Percentiles rank a stretch among this genome's conserved stretches.
Conservation (phyloP, 805 yeast genomes). For the Cyberlindnera samutprakarnensis region DNA sequence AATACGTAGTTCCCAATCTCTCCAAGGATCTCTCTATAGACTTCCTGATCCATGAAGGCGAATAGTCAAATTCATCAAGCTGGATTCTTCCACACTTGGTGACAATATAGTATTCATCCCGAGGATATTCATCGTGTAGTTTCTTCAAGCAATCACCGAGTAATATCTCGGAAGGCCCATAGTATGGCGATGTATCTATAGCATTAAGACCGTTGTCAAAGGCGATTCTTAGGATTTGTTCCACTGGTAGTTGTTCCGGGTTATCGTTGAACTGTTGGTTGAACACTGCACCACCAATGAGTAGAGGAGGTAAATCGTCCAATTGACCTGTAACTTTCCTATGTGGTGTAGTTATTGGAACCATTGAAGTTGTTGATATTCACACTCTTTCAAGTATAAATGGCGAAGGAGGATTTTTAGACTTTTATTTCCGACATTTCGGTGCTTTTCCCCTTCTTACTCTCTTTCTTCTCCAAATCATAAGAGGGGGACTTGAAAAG, state of each 20-base stretch:
- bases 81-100: conserved; percentile 82
- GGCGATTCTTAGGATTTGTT: conserved; percentile 49
- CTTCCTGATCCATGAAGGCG: conserved; percentile 46
- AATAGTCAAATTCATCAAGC: conserved; percentile 68
- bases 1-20: conserved; percentile 56
- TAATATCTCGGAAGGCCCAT: conserved; percentile 78
- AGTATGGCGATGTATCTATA: conserved; percentile 88
- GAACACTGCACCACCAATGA: conserved; percentile 87
- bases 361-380: too few relatives aligned
- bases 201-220: conserved; percentile 66
- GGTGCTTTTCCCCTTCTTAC: too few relatives aligned
- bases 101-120: conserved; percentile 63
- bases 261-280: conserved; percentile 71
- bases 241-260: conserved; percentile 53
- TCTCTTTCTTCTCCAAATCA: too few relatives aligned
- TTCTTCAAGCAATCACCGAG: conserved; percentile 58
- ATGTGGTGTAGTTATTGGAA: conserved; percentile 13
- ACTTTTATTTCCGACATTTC: too few relatives aligned
- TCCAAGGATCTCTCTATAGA: conserved; percentile 62
- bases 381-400: too few relatives aligned
- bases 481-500: too few relatives aligned
- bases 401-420: too few relatives aligned
- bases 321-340: conserved; percentile 18
- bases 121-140: conserved; percentile 31
- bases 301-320: conserved; percentile 42